Evolutionary conservation across 2,329 filamentous ascomycete species (phyloP), one percentile per base, ranked within the genome.

Genomic region (Verticillium isaacii): DNA sequence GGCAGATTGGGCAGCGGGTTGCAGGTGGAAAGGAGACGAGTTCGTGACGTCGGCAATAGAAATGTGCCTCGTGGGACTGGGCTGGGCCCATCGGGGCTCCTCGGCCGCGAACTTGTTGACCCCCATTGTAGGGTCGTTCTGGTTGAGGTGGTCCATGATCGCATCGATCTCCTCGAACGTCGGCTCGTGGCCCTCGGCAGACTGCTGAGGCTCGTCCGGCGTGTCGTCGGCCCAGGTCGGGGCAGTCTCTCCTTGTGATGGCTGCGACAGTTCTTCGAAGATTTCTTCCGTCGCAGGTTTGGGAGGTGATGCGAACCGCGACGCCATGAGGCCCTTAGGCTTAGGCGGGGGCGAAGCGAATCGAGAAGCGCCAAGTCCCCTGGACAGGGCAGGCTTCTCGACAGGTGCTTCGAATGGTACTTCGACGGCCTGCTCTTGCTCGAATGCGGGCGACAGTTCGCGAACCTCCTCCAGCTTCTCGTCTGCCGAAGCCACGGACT

Each of bases 141-240:
- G 84, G 68, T 92, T 89, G 68, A 97, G 84, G 63, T 95, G 89
- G 66, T 89, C 86, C 92, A 98, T 97, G 59, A 97, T 88, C 55
- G 90, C 92, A 77, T 97, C 93, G 69, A 97, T 93, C 71, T 97
- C 93, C 67, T 94, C 89, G 68, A 91, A 91, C 0, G 88, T 85
- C 7, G 78, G 81, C 64, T 80, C 79, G 23, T 69, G 69, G 6
- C 32, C 54, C 15, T 14, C 25, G n/a, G 25, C 54, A 56, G 25
- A 32, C 9, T 5, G 54, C 8, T 1, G 15, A n/a, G 34, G 29
- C 25, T 41, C 34, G 7, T 58, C 37, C 19, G 56, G 25, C 37
- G 25, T n/a, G 19, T 57, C 56, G 14, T 36, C 32, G 54, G 29
- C 54, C 29, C 25, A 56, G 8, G n/a, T 52, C 45, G 45, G 19